Percentiles rank a stretch among this genome's conserved stretches.
These are phyloP conservation scores for Viola odorata DNA, from an alignment of 345 rosid species.

Conservation along the genomic window DNA sequence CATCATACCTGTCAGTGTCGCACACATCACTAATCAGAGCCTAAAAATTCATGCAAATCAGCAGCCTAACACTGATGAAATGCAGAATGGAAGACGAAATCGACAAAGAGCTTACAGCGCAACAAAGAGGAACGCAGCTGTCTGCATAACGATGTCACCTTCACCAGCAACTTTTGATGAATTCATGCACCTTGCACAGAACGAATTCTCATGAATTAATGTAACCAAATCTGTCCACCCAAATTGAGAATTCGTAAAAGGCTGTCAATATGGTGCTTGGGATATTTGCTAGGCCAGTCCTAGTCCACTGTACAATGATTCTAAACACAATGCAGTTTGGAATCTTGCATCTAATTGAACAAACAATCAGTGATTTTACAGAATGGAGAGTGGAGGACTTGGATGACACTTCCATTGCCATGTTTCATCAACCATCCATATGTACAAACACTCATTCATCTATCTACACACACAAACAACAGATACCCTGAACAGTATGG, in stretches of 20 bases:
- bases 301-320: neutral
- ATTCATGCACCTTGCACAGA: slow-evolving; percentile 71
- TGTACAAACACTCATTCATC: too few species aligned
- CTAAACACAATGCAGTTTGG: neutral
- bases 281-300: neutral
- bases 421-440: too few species aligned
- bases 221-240: slow-evolving; percentile 55
- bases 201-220: slow-evolving; percentile 75
- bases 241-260: neutral
- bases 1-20: too few species aligned
- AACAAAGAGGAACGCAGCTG: slow-evolving; percentile 53
- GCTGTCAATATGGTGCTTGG: neutral
- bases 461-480: too few species aligned
- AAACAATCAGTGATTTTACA: neutral
- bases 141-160: slow-evolving; percentile 79
- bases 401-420: neutral
- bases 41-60: too few species aligned
- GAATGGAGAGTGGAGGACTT: neutral
- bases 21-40: too few species aligned
- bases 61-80: neutral
- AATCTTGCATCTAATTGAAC: neutral
- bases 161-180: slow-evolving; percentile 59
- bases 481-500: too few species aligned
- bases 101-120: slow-evolving; percentile 48
- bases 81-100: neutral